Conservation (phyloP, 495 filamentous ascomycete species). For the Podospora pseudoanserina region DNA sequence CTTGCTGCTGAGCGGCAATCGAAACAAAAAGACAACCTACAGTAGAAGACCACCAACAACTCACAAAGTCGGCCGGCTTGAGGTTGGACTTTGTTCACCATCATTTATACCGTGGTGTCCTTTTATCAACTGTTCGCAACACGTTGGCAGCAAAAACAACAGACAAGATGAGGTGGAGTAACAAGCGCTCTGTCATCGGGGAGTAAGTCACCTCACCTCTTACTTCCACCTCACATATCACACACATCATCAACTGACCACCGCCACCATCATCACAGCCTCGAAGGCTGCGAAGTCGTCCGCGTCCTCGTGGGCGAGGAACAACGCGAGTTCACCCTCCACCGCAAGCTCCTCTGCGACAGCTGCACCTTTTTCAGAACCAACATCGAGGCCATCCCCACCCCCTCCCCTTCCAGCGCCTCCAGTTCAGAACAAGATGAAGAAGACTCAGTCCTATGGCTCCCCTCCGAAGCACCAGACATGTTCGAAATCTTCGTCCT, state of each 20-base stretch:
- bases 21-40: not conserved
- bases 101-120: not conserved
- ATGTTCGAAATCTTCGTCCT: constrained; percentile 48
- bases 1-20: constrained; percentile 5
- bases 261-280: constrained; percentile 10
- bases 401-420: constrained; percentile 9
- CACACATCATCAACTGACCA: constrained; percentile 3
- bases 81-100: not conserved
- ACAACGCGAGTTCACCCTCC: constrained; percentile 40
- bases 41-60: too few species aligned
- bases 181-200: constrained; percentile 14
- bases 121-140: not conserved
- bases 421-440: not conserved
- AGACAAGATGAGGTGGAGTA: constrained; percentile 24
- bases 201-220: constrained; percentile 16
- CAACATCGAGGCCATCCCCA: constrained; percentile 32
- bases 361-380: constrained; percentile 41
- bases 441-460: constrained; percentile 32
- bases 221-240: not conserved
- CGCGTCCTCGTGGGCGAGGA: constrained; percentile 43
- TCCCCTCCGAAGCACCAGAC: constrained; percentile 41
- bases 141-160: not conserved
- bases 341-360: constrained; percentile 38
- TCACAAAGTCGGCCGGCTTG: not conserved
- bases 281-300: constrained; percentile 34